Evolutionary conservation across 2,329 filamentous ascomycete species (phyloP).

Genomic region (Acephala macrosclerotiorum): DNA sequence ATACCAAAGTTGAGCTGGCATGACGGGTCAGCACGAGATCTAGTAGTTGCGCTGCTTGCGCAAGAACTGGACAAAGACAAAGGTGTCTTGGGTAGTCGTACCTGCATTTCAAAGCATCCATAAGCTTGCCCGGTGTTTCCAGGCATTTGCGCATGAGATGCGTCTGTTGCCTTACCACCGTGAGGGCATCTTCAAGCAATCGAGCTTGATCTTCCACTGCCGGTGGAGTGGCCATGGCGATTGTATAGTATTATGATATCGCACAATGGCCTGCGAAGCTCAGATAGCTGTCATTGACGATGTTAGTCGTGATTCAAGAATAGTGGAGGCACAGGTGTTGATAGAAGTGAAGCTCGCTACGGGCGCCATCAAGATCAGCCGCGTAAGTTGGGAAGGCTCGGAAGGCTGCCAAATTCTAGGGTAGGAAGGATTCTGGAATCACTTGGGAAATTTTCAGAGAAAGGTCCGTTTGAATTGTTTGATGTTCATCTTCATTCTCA

Average conservation of each 20-base stretch:
- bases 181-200: conserved; percentile 95
- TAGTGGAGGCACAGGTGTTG: conserved; percentile 20
- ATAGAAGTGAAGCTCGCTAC: conserved; percentile 30
- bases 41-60: conserved; percentile 15
- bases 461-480: too few relatives aligned
- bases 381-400: conserved; percentile 18
- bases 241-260: conserved; percentile 30
- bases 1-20: conserved; percentile 90
- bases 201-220: conserved; percentile 84
- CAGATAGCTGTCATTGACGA: conserved; percentile 38
- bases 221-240: conserved; percentile 61
- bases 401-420: not conserved
- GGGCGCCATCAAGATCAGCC: conserved; percentile 30
- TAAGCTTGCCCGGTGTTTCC: conserved; percentile 96
- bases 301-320: conserved; percentile 25
- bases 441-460: too few relatives aligned
- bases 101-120: conserved; percentile 99
- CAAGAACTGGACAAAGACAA: not conserved
- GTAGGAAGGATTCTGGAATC: conserved; percentile 1
- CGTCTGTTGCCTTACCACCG: conserved; percentile 96
- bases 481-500: conserved; percentile 7
- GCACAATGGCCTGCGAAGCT: conserved; percentile 38
- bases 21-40: conserved; percentile 40
- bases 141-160: conserved; percentile 97
- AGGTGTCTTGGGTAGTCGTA: conserved; percentile 50